These are phyloP conservation scores for Paspalum vaginatum DNA, from an alignment of 176 grass and related monocot genomes.

Conservation along the genomic window DNA sequence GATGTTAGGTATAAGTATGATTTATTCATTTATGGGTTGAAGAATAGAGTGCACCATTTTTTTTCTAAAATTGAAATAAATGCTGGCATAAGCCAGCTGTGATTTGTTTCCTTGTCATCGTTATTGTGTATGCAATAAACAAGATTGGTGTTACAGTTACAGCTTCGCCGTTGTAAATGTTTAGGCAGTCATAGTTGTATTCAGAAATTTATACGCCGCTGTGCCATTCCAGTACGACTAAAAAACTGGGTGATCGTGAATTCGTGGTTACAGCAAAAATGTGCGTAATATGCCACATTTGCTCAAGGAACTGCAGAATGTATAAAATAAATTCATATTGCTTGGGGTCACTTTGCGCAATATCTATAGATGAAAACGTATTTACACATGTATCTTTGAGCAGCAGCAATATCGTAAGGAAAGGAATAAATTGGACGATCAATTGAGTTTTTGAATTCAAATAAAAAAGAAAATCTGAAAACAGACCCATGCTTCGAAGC, in stretches of 20 bases:
- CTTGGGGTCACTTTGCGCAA: not conserved
- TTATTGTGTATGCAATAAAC: constrained; percentile 15
- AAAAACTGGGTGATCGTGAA: not conserved
- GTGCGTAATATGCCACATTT: not conserved
- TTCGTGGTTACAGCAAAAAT: not conserved
- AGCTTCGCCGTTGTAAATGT: not conserved
- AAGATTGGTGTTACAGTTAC: not conserved
- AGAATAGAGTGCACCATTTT: not conserved
- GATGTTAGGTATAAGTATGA: constrained; percentile 8
- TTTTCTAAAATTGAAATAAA: constrained; percentile 36
- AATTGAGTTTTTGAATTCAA: too few relatives aligned
- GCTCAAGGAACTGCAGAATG: not conserved
- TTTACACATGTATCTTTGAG: not conserved
- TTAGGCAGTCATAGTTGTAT: constrained; percentile 9
- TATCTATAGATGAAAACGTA: not conserved
- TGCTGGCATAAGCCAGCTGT: not conserved
- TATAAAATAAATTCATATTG: not conserved
- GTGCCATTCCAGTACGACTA: not conserved
- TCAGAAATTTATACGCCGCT: not conserved
- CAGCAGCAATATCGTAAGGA: not conserved
- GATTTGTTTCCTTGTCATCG: not conserved
- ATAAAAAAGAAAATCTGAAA: not conserved
- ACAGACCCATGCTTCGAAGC: not conserved
- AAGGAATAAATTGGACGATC: not conserved
- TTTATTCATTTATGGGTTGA: constrained; percentile 40